phyloP scores from a whole-genome alignment of 1,284 basidiomycete genomes.

The Boletus hoseneyae region DNA sequence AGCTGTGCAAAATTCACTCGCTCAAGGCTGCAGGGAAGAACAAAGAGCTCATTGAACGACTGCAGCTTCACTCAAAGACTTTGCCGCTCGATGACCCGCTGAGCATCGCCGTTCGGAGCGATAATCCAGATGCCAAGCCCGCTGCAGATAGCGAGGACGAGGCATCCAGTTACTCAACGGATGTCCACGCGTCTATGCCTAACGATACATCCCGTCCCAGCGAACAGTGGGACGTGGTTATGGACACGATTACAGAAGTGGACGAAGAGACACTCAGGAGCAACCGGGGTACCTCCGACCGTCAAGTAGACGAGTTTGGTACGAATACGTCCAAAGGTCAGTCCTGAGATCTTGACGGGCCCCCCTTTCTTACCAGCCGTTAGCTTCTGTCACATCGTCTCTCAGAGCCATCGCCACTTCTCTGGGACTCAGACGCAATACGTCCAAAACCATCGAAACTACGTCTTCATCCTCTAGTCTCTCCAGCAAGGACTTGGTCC shows the following conservation, averaged over 20 bases:
- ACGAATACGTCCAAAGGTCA: slow-evolving; percentile 60
- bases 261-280: slow-evolving; percentile 43
- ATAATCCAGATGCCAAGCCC: slow-evolving; percentile 27
- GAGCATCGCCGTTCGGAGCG: slow-evolving; percentile 48
- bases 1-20: slow-evolving; percentile 74
- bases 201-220: slow-evolving; percentile 48
- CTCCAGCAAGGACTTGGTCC: slow-evolving; percentile 15
- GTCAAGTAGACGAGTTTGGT: slow-evolving; percentile 60
- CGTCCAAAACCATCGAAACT: slow-evolving; percentile 31
- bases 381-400: slow-evolving; percentile 57
- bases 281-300: slow-evolving; percentile 23
- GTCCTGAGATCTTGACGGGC: slow-evolving; percentile 21
- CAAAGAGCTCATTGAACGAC: slow-evolving; percentile 60
- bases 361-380: slow-evolving; percentile 13
- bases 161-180: slow-evolving; percentile 22
- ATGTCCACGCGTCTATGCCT: slow-evolving; percentile 21
- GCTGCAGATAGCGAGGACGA: slow-evolving; percentile 32
- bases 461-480: slow-evolving; percentile 27
- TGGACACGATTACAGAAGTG: slow-evolving; percentile 67
- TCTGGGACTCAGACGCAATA: slow-evolving; percentile 57
- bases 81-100: slow-evolving; percentile 53
- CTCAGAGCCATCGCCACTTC: slow-evolving; percentile 68
- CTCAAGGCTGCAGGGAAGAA: slow-evolving; percentile 79
- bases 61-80: slow-evolving; percentile 60
- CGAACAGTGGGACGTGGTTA: slow-evolving; percentile 74